These are phyloP conservation scores for Didymella segeticola DNA, from an alignment of 2,329 filamentous ascomycete genomes.

Conservation along the genomic window DNA sequence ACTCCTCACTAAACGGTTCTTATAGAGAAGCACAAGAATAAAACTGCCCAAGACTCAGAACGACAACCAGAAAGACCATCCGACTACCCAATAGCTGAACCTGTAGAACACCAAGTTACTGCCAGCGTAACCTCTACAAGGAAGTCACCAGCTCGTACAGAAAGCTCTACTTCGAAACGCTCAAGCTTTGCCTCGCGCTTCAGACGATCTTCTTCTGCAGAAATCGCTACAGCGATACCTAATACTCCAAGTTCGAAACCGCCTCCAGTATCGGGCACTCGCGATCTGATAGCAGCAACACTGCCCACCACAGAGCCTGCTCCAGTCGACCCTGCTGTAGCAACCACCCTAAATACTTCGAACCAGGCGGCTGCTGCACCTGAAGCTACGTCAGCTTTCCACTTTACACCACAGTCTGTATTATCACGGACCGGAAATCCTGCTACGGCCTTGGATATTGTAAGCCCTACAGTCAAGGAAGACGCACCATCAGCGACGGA, in stretches of 20 bases:
- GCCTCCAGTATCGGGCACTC: background rate
- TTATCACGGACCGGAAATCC: background rate
- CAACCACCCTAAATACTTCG: background rate
- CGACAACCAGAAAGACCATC: constrained; percentile 11
- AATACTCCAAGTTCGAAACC: background rate
- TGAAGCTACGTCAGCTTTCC: background rate
- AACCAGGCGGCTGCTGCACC: background rate
- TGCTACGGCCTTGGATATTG: background rate
- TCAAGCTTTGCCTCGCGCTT: constrained; percentile 10
- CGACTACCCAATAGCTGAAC: constrained; percentile 12
- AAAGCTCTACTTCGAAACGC: constrained; percentile 10
- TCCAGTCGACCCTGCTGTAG: background rate
- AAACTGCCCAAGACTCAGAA: constrained; percentile 15
- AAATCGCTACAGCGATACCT: background rate
- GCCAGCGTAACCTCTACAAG: background rate
- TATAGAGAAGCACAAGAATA: constrained; percentile 28
- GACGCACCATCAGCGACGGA: background rate
- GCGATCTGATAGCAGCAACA: background rate
- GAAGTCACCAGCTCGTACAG: constrained; percentile 1
- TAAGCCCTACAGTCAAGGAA: too few relatives aligned
- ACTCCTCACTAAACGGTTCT: constrained; percentile 4
- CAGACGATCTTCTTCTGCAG: constrained; percentile 12
- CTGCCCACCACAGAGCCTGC: background rate
- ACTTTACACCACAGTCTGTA: background rate
- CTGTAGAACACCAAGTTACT: constrained; percentile 10